Conservation (phyloP, 2,329 filamentous ascomycete species). For the Lasiodiplodia sp. region DNA sequence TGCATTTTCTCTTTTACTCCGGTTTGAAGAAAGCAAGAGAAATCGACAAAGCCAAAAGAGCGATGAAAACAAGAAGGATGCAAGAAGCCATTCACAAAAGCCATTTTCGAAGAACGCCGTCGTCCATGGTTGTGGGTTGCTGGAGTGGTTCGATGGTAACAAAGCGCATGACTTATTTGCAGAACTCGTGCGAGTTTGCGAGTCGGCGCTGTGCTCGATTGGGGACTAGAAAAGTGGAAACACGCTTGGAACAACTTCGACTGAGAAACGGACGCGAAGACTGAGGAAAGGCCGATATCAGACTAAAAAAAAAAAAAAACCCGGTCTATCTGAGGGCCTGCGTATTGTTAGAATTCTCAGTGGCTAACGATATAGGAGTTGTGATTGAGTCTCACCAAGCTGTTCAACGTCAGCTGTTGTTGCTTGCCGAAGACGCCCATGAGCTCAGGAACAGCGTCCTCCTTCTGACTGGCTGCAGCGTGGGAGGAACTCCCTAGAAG, state of each 20-base stretch:
- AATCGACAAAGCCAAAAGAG: neutral
- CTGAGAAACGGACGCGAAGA: neutral
- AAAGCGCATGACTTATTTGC: conserved; percentile 1
- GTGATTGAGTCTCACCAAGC: neutral
- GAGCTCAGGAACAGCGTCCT: conserved; percentile 4
- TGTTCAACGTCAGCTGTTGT: neutral
- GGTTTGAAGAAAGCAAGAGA: neutral
- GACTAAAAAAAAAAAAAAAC: neutral
- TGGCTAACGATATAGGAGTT: neutral
- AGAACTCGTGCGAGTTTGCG: neutral
- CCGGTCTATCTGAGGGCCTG: neutral
- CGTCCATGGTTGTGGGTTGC: neutral
- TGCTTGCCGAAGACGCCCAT: conserved; percentile 22
- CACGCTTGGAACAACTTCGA: neutral
- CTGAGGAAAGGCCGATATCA: neutral
- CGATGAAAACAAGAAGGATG: neutral
- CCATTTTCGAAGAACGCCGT: conserved; percentile 13
- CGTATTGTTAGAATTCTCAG: neutral
- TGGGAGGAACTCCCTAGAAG: neutral
- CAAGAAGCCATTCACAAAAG: conserved; percentile 3
- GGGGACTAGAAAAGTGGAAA: neutral
- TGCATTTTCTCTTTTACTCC: neutral
- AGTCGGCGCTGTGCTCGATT: conserved; percentile 7
- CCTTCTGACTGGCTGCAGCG: neutral
- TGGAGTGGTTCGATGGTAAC: neutral